Conservation (phyloP, 225 moss, liverwort and hornwort species). For the Rhytidiadelphus loreus region DNA sequence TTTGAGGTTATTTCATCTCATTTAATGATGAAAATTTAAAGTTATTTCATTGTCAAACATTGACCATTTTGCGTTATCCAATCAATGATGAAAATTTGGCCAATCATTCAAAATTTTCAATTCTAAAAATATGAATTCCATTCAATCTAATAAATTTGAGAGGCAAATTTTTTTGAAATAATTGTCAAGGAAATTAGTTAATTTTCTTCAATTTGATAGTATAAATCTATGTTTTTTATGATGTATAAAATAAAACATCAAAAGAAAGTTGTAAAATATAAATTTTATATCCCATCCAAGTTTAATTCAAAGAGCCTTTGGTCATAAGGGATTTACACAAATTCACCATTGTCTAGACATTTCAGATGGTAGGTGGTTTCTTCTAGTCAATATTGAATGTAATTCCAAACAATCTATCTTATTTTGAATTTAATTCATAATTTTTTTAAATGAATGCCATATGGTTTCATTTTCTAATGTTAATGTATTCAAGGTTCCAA, state of each 20-base stretch:
- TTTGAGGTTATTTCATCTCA: no score
- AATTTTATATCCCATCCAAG: not conserved
- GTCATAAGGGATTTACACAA: not conserved
- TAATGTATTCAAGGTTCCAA: not conserved
- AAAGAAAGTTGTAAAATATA: not conserved
- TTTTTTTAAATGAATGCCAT: not conserved
- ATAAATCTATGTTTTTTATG: no score
- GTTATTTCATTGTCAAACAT: not conserved
- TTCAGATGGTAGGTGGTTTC: not conserved
- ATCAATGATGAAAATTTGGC: not conserved
- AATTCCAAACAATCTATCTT: not conserved
- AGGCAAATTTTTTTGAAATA: not conserved
- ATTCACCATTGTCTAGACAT: not conserved
- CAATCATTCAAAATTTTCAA: not conserved
- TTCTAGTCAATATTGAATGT: fast-evolving
- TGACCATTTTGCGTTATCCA: not conserved
- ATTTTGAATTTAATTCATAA: not conserved
- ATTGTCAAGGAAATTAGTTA: not conserved
- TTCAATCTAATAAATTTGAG: fast-evolving
- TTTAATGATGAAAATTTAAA: no score
- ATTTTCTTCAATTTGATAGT: not conserved
- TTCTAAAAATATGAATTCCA: fast-evolving
- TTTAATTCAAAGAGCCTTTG: not conserved
- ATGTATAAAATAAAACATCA: fast-evolving
- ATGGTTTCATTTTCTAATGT: not conserved